These are phyloP conservation scores for Bipolaris victoriae DNA, from an alignment of 2,329 filamentous ascomycete species.

Conservation along the genomic window DNA sequence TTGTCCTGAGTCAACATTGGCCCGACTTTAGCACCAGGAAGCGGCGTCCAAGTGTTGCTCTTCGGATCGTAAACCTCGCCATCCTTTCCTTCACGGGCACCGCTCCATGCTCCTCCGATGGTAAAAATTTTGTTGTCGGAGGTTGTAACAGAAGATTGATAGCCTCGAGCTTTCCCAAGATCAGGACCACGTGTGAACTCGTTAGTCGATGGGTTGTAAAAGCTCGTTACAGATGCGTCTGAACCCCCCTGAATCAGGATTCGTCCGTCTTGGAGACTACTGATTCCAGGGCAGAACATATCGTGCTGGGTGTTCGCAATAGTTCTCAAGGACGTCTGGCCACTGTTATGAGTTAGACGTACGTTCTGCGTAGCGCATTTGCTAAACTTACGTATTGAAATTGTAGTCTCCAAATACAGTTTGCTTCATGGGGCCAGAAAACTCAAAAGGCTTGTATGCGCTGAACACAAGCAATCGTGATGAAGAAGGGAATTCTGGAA, in stretches of 20 bases:
- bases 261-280: slow-evolving; percentile 55
- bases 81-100: slow-evolving; percentile 58
- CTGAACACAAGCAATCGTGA: not conserved
- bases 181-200: slow-evolving; percentile 56
- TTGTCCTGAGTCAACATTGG: slow-evolving; percentile 60
- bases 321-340: not conserved
- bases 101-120: slow-evolving; percentile 65
- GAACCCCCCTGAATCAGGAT: slow-evolving; percentile 63
- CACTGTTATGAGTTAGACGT: not conserved
- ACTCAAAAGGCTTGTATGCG: not conserved
- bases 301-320: slow-evolving; percentile 54
- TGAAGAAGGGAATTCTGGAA: not conserved
- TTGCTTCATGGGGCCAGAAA: not conserved
- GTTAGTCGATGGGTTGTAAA: slow-evolving; percentile 50
- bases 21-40: slow-evolving; percentile 53
- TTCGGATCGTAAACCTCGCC: slow-evolving; percentile 57
- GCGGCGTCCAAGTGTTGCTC: slow-evolving; percentile 55
- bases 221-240: slow-evolving; percentile 55
- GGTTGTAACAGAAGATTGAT: slow-evolving; percentile 58
- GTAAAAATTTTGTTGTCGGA: slow-evolving; percentile 63
- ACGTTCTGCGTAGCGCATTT: not conserved
- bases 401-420: not conserved
- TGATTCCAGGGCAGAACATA: slow-evolving; percentile 65
- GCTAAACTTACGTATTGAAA: not conserved
- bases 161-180: slow-evolving; percentile 66